Evolutionary conservation across 2,329 filamentous ascomycete species (phyloP), one percentile per base, ranked within the genome.

Genomic region (Hypoxylon sp.): DNA sequence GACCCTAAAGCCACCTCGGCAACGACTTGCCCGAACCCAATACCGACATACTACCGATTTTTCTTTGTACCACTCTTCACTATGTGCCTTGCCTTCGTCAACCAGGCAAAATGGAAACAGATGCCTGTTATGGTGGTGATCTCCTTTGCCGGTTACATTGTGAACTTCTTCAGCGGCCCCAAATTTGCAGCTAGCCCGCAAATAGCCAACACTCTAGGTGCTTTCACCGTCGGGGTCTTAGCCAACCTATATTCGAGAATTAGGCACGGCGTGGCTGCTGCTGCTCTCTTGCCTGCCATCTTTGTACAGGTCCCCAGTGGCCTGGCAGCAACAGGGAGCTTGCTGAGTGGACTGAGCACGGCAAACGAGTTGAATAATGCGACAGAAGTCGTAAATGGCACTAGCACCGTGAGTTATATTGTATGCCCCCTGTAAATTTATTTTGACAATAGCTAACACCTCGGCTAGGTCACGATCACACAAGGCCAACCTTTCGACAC

Each of bases 81-180:
- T 7, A 76, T 93, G 30, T 93, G 90, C 74, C 85, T 95, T 42
- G 89, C 91, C 53, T 82, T 94, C 63, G 89, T 95, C 77, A 95
- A 95, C 77, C 92, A 95, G 73, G 92, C 91, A 42, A 94, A 93
- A 78, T 94, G 89, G 88, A 92, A 89, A 72, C 93, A 96, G 77
- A 88, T 91, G 72, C 93, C 93, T 0, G 84, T 92, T 58, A 95
- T 95, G 92, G 81, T 93, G 1, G 42, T 90, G 51, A 93, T 96
- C 61, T 88, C 92, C 1, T 88, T 92, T 64, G 85, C 87, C 0
- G 93, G 93, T 2, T 95, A 94, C 77, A 80, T 93, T 2, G 90
- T 93, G 73, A 95, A 92, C 77, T 94, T 88, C 80, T 94, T 92
- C 81, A 89, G 88, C 51, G 86, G 88, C 14, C 82, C 85, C 25